Percentiles rank a stretch among this genome's conserved stretches.
phyloP scores from a whole-genome alignment of 2,329 filamentous ascomycete species.

The Pseudopithomyces chartarum region DNA sequence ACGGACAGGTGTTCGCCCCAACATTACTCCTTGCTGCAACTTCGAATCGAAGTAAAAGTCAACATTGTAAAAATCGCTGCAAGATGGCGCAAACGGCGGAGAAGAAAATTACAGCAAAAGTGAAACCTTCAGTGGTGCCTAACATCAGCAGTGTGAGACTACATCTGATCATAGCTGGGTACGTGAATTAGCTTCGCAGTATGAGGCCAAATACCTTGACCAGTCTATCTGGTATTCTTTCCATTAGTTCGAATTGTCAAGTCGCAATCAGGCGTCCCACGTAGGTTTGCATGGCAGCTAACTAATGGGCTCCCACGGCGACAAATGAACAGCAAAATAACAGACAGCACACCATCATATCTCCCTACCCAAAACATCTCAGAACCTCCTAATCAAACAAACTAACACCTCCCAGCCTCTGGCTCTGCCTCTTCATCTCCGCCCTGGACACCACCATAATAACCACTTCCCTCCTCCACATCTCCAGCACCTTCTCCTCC shows the following conservation, averaged over 20 bases:
- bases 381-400: not conserved
- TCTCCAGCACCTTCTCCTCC: slow-evolving; percentile 33
- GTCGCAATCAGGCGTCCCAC: too few relatives aligned
- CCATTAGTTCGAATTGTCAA: too few relatives aligned
- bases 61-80: not conserved
- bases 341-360: not conserved
- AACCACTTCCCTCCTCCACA: slow-evolving; percentile 36
- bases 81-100: slow-evolving; percentile 11
- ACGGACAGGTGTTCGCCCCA: slow-evolving; percentile 2
- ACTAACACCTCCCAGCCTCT: slow-evolving; percentile 24
- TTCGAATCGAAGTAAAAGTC: not conserved
- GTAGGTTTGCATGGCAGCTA: too few relatives aligned
- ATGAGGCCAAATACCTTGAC: too few relatives aligned
- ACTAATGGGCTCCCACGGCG: too few relatives aligned
- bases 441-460: slow-evolving; percentile 41
- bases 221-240: too few relatives aligned
- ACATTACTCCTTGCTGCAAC: not conserved
- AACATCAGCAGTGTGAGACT: slow-evolving; percentile 28
- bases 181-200: not conserved
- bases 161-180: slow-evolving; percentile 35
- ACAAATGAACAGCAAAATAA: not conserved
- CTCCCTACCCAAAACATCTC: too few relatives aligned
- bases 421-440: slow-evolving; percentile 40
- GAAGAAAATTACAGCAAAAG: not conserved
- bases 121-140: slow-evolving; percentile 15